Conservation (phyloP, 2,329 filamentous ascomycete species). For the Fusarium lateritium region DNA sequence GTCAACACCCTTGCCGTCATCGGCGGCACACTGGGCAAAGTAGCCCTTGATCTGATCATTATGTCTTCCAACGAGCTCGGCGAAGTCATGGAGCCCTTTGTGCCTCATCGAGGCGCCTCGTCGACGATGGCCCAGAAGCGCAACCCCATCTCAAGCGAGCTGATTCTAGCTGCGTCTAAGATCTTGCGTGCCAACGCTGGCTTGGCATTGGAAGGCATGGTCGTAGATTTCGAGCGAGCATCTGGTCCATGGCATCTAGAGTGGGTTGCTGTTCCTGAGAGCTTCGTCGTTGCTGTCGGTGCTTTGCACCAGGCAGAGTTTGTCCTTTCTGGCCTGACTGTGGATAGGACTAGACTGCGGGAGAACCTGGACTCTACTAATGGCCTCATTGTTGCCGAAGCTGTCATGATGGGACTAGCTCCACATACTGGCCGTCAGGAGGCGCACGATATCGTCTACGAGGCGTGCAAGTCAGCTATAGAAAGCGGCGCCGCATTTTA, state of each 20-base stretch:
- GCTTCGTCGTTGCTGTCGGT: slow-evolving; percentile 67
- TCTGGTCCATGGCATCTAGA: slow-evolving; percentile 73
- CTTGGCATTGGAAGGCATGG: slow-evolving; percentile 69
- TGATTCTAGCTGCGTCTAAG: slow-evolving; percentile 69
- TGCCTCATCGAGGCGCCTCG: slow-evolving; percentile 67
- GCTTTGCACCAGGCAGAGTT: slow-evolving; percentile 69
- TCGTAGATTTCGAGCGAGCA: slow-evolving; percentile 70
- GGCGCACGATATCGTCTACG: slow-evolving; percentile 70
- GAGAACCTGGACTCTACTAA: slow-evolving; percentile 65
- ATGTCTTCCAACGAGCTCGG: slow-evolving; percentile 70
- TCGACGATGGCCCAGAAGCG: slow-evolving; percentile 73
- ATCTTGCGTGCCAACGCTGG: slow-evolving; percentile 66
- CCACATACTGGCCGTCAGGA: slow-evolving; percentile 65
- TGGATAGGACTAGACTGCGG: slow-evolving; percentile 65
- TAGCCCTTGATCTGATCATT: slow-evolving; percentile 69
- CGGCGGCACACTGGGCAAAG: slow-evolving; percentile 67
- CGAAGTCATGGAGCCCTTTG: slow-evolving; percentile 67
- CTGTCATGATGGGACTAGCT: slow-evolving; percentile 74
- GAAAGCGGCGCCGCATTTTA: slow-evolving; percentile 3
- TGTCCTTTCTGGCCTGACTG: slow-evolving; percentile 65
- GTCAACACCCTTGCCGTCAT: slow-evolving; percentile 67
- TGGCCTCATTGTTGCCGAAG: slow-evolving; percentile 70
- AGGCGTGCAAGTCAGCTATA: slow-evolving; percentile 58
- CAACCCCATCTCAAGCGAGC: slow-evolving; percentile 71
- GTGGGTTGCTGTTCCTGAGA: slow-evolving; percentile 69